Conservation (phyloP, 768 basidiomycete species). For the Suillus fuscotomentosus region DNA sequence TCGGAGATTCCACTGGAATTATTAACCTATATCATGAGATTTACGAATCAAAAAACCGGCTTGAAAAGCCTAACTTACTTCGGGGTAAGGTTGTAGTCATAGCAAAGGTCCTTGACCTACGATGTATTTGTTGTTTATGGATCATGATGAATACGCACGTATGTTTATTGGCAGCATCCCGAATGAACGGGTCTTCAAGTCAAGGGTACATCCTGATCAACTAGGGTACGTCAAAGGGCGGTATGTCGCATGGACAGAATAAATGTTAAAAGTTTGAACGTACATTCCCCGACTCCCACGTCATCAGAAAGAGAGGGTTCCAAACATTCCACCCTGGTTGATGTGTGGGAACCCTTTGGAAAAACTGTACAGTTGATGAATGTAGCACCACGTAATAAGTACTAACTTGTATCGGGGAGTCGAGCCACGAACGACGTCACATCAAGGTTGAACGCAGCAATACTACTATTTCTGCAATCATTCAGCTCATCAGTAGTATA, state of each 20-base stretch:
- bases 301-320: no score
- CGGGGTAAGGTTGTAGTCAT: constrained; percentile 44
- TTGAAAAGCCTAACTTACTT: constrained; percentile 41
- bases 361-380: no score
- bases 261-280: constrained; percentile 8
- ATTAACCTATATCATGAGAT: constrained; percentile 18
- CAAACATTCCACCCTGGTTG: no score
- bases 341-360: no score
- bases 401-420: no score
- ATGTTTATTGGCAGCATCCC: constrained; percentile 9
- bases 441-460: no score
- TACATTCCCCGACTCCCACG: constrained; percentile 29
- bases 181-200: constrained; percentile 4
- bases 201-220: constrained; percentile 23
- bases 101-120: constrained; percentile 37
- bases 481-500: background rate
- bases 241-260: constrained; percentile 41
- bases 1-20: constrained; percentile 10
- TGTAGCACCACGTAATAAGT: no score
- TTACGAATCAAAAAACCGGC: constrained; percentile 43
- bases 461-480: background rate
- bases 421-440: no score
- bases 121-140: background rate
- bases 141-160: background rate
- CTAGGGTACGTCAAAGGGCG: constrained; percentile 49